Percentiles rank a stretch among this genome's conserved stretches.
These are phyloP conservation scores for Polysphondylium violaceum DNA, from an alignment of 78 protist genomes.

Conservation along the genomic window DNA sequence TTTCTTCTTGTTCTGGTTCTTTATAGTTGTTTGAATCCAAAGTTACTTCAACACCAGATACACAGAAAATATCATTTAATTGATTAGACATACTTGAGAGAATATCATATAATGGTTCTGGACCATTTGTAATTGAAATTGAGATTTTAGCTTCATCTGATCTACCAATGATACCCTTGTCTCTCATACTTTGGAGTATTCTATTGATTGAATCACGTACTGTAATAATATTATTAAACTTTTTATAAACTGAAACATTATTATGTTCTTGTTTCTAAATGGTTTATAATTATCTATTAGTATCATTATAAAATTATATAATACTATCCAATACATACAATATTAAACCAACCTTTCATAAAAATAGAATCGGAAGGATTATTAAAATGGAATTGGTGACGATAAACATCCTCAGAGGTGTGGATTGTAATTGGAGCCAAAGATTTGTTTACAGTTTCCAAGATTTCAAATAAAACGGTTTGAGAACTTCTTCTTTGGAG, in stretches of 20 bases:
- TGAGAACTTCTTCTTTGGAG: constrained; percentile 65
- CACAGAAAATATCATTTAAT: constrained; percentile 72
- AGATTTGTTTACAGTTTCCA: constrained; percentile 39
- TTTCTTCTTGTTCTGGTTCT: not conserved
- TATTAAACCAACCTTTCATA: constrained; percentile 37
- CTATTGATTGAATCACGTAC: constrained; percentile 37
- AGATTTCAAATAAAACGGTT: constrained; percentile 62
- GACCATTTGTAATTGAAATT: not conserved
- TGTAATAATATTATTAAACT: constrained; percentile 29
- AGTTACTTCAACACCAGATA: constrained; percentile 7
- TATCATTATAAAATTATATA: not conserved
- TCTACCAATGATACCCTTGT: constrained; percentile 46
- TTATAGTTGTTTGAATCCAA: not conserved
- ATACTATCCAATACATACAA: not conserved
- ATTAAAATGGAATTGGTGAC: constrained; percentile 45
- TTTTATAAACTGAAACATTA: not conserved
- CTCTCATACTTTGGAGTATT: constrained; percentile 52
- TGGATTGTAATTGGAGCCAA: constrained; percentile 70
- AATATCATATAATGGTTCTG: constrained; percentile 13
- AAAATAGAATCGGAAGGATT: constrained; percentile 46
- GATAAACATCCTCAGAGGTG: constrained; percentile 55
- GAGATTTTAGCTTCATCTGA: constrained; percentile 59
- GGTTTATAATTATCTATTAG: not conserved
- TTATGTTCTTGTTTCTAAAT: not conserved
- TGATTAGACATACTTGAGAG: not conserved